Evolutionary conservation across 2,329 filamentous ascomycete genomes (phyloP), one percentile per base, ranked within the genome.

Genomic region (Hypoxylon sp.): DNA sequence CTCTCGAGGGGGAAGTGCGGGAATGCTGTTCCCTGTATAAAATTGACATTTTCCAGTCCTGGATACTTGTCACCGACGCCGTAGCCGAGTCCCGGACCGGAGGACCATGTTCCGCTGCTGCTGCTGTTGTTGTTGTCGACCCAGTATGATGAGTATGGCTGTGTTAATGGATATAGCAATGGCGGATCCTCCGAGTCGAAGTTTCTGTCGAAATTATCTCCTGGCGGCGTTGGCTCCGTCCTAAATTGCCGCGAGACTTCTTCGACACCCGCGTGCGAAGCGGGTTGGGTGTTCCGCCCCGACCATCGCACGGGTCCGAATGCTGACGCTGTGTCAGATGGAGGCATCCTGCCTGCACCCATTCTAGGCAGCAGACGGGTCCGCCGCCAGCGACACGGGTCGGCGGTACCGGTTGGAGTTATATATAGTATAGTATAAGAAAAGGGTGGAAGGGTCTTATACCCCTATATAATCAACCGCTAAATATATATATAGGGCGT

Each of bases 91-190:
- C 44, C 48, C 2, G 26, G 17, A n/a, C 32, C 25, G 6, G 62
- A 17, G 7, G 56, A 38, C 9, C 51, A 15, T 1, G 36, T 38
- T 7, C 30, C 54, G 13, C 16, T 46, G 12, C 55, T 32, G 2
- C 44, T 17, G n/a, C 62, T n/a, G n/a, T n/a, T n/a, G n/a, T n/a
- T n/a, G n/a, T n/a, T n/a, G n/a, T n/a, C n/a, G n/a, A n/a, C 49
- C 8, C 37, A 47, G 55, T 51, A 62, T 4, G 46, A 21, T 2
- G 55, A 54, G 37, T 59, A 42, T 7, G 31, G 57, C 7, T 34
- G 55, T 2, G 32, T 9, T 9, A 42, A 23, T 45, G 46, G 7
- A 32, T 36, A 9, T 19, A 40, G 23, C 17, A 58, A 21, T 8
- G 17, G 45, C 4, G 15, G 23, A 8, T 45, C 36, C 5, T 50